phyloP scores from a whole-genome alignment of 1,284 basidiomycete species.

The Sanghuangporus weigelae region DNA sequence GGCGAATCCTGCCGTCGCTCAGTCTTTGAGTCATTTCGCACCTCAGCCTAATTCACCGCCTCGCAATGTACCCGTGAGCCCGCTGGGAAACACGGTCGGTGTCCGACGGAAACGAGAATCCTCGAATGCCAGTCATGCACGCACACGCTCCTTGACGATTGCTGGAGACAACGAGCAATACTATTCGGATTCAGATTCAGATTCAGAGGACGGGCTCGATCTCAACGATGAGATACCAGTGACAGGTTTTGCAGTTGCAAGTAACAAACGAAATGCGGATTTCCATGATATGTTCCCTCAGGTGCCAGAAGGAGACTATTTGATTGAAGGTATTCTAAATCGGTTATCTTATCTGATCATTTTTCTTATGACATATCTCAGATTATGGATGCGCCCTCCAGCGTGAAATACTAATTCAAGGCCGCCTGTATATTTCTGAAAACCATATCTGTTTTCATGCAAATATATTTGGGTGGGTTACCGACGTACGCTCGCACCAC shows the following conservation, averaged over 20 bases:
- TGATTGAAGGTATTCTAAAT: constrained; percentile 81
- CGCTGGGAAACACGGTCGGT: background rate
- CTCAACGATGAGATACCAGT: constrained; percentile 69
- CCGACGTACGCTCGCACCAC: constrained; percentile 61
- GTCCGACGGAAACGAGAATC: background rate
- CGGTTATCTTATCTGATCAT: background rate
- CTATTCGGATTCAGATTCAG: constrained; percentile 23
- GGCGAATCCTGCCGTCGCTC: constrained; percentile 49
- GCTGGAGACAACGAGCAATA: constrained; percentile 8
- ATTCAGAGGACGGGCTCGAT: constrained; percentile 40
- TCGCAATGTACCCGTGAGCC: constrained; percentile 2
- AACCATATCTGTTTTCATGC: constrained; percentile 98
- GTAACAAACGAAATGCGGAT: constrained; percentile 90
- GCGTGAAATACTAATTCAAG: constrained; percentile 95
- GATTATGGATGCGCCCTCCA: constrained; percentile 97
- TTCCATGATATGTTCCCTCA: constrained; percentile 90
- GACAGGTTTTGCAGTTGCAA: constrained; percentile 95
- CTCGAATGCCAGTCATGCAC: constrained; percentile 17
- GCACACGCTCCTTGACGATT: constrained; percentile 23
- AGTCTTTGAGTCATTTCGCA: constrained; percentile 34
- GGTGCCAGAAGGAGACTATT: constrained; percentile 93
- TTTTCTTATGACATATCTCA: constrained; percentile 30
- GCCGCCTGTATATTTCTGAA: constrained; percentile 94
- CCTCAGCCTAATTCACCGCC: constrained; percentile 24
- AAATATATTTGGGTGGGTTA: constrained; percentile 99